Evolutionary conservation across 108 stramenopile genomes (phyloP).

Genomic region (Thalassiosira profunda): DNA sequence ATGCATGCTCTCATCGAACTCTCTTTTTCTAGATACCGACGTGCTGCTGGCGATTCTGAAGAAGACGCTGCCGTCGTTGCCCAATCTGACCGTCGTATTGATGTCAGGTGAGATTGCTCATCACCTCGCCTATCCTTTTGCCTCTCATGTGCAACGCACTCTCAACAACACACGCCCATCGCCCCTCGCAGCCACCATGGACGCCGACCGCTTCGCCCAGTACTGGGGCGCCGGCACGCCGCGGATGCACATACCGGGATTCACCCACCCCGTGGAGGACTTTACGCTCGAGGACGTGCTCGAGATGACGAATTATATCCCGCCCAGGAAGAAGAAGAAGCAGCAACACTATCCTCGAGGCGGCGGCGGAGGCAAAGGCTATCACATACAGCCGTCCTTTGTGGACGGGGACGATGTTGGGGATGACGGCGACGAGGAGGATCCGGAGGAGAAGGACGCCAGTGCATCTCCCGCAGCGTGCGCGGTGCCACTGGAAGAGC

Average conservation of each 20-base stretch:
- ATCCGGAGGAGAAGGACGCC: conserved; percentile 28
- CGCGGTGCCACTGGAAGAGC: conserved; percentile 59
- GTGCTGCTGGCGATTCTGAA: conserved; percentile 71
- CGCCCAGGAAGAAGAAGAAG: conserved; percentile 72
- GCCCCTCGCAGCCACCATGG: conserved; percentile 96
- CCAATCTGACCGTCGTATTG: conserved; percentile 47
- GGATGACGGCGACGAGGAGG: conserved; percentile 47
- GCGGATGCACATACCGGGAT: conserved; percentile 93
- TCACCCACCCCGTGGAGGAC: conserved; percentile 93
- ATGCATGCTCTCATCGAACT: conserved; percentile 57
- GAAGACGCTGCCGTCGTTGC: conserved; percentile 21
- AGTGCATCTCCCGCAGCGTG: background rate
- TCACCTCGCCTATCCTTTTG: no score
- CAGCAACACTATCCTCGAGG: conserved; percentile 42
- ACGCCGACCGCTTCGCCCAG: conserved; percentile 87
- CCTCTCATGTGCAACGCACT: conserved; percentile 71
- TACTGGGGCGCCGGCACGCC: conserved; percentile 81
- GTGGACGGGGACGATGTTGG: conserved; percentile 44
- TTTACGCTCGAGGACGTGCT: conserved; percentile 92
- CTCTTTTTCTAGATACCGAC: conserved; percentile 77
- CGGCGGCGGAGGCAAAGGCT: conserved; percentile 69
- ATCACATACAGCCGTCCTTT: conserved; percentile 74
- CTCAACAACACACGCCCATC: conserved; percentile 94
- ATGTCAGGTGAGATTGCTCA: conserved; percentile 28
- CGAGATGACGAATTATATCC: conserved; percentile 76